phyloP scores from a whole-genome alignment of 257 asterid species.

The Plantago ovata region DNA sequence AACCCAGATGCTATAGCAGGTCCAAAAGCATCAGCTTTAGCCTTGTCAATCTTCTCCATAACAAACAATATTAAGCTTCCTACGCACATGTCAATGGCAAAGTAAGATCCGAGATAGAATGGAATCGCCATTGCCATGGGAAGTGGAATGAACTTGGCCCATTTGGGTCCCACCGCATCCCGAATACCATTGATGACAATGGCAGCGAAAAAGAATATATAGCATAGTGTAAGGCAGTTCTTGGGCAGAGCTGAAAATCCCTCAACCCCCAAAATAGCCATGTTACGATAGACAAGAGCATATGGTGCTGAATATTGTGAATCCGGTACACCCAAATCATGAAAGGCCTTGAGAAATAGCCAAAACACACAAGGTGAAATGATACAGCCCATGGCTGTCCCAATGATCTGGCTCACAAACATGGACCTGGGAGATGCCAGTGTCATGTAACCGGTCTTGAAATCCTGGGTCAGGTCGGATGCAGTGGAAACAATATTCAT shows the following conservation, averaged over 20 bases:
- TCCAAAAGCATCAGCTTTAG: constrained; percentile 76
- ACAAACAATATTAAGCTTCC: constrained; percentile 76
- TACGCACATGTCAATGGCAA: constrained; percentile 77
- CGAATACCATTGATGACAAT: constrained; percentile 51
- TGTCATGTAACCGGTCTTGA: constrained; percentile 86
- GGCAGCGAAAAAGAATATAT: constrained; percentile 56
- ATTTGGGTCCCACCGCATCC: constrained; percentile 47
- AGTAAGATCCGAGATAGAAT: constrained; percentile 70
- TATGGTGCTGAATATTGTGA: constrained; percentile 75
- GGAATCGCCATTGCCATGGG: constrained; percentile 99
- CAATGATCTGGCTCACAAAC: constrained; percentile 85
- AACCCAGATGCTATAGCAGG: constrained; percentile 89
- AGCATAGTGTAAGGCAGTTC: constrained; percentile 73
- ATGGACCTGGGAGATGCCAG: constrained; percentile 86
- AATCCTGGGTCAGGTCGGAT: constrained; percentile 85
- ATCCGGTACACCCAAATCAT: constrained; percentile 40
- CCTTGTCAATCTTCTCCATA: constrained; percentile 62
- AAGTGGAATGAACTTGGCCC: constrained; percentile 65
- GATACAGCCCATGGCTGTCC: constrained; percentile 86
- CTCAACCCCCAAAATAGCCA: constrained; percentile 74
- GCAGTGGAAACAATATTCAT: constrained; percentile 94
- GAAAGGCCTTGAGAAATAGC: constrained; percentile 76
- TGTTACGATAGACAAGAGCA: constrained; percentile 68
- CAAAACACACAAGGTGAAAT: constrained; percentile 85
- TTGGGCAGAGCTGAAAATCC: constrained; percentile 65